Evolutionary conservation across 371 early-diverging fungal species (phyloP).

Genomic region (Mortierella sp.): DNA sequence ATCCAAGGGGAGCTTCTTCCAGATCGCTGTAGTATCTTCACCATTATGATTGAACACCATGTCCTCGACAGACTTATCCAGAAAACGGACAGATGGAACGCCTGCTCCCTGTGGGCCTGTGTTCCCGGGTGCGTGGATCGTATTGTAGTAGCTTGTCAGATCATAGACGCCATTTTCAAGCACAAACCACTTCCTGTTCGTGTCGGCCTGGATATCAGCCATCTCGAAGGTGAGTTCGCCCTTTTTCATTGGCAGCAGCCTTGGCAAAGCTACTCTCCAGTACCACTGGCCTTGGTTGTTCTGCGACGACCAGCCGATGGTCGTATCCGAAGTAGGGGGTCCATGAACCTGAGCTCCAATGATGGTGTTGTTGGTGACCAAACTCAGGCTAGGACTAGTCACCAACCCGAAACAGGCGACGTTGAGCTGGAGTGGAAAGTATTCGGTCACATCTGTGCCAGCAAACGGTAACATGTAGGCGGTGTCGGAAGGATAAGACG

Average conservation of each 20-base stretch:
- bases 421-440: slow-evolving; percentile 78
- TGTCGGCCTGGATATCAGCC: slow-evolving; percentile 35
- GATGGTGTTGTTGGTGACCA: slow-evolving; percentile 35
- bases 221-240: slow-evolving; percentile 59
- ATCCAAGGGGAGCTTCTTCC: slow-evolving; percentile 67
- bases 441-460: slow-evolving; percentile 75
- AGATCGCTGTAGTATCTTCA: slow-evolving; percentile 58
- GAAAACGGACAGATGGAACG: slow-evolving; percentile 55
- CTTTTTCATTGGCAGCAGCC: slow-evolving; percentile 53
- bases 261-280: slow-evolving; percentile 31
- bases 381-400: slow-evolving; percentile 24
- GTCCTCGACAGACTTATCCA: slow-evolving; percentile 54
- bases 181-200: slow-evolving; percentile 67
- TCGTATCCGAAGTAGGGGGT: slow-evolving; percentile 44
- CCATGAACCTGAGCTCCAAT: slow-evolving; percentile 34
- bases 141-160: slow-evolving; percentile 60
- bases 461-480: slow-evolving; percentile 75
- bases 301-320: slow-evolving; percentile 30
- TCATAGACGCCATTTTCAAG: slow-evolving; percentile 74
- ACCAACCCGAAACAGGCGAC: slow-evolving; percentile 67
- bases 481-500: slow-evolving; percentile 55
- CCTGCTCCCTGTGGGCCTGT: slow-evolving; percentile 58
- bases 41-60: slow-evolving; percentile 71
- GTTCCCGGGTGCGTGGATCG: slow-evolving; percentile 42
- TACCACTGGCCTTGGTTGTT: slow-evolving; percentile 50